phyloP scores from a whole-genome alignment of 1,139 yeast genomes.

The Fermentozyma sake region DNA sequence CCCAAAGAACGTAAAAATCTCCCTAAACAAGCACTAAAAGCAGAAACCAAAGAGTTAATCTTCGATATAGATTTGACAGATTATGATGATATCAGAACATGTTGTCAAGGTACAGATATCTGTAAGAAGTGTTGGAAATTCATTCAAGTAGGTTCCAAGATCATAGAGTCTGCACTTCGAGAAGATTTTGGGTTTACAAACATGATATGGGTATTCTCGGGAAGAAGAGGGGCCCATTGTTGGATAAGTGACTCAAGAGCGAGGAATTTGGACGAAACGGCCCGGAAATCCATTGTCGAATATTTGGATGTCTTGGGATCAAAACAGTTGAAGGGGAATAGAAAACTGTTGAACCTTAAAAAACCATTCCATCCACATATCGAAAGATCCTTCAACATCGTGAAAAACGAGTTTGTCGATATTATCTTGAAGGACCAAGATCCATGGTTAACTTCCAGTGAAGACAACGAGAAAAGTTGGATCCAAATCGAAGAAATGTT shows the following conservation, averaged over 20 bases:
- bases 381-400: constrained; percentile 65
- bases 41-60: constrained; percentile 81
- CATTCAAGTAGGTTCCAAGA: constrained; percentile 79
- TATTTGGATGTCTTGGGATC: constrained; percentile 75
- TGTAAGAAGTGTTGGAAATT: constrained; percentile 94
- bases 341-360: constrained; percentile 49
- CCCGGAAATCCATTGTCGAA: constrained; percentile 74
- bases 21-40: constrained; percentile 77
- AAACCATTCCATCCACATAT: constrained; percentile 91
- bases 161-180: constrained; percentile 64
- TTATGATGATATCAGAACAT: constrained; percentile 89
- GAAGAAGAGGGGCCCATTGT: constrained; percentile 99
- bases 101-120: constrained; percentile 82
- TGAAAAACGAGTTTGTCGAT: constrained; percentile 60
- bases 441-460: constrained; percentile 53
- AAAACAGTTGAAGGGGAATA: constrained; percentile 30
- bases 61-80: constrained; percentile 98
- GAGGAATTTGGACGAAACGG: constrained; percentile 63
- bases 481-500: constrained; percentile 51
- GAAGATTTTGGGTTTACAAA: constrained; percentile 90
- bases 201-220: constrained; percentile 93
- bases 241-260: constrained; percentile 93
- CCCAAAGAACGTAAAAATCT: constrained; percentile 80
- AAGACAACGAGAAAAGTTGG: constrained; percentile 33
- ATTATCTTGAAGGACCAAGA: constrained; percentile 77